phyloP scores from a whole-genome alignment of 2,329 filamentous ascomycete species.

The Raffaelea arxii region DNA sequence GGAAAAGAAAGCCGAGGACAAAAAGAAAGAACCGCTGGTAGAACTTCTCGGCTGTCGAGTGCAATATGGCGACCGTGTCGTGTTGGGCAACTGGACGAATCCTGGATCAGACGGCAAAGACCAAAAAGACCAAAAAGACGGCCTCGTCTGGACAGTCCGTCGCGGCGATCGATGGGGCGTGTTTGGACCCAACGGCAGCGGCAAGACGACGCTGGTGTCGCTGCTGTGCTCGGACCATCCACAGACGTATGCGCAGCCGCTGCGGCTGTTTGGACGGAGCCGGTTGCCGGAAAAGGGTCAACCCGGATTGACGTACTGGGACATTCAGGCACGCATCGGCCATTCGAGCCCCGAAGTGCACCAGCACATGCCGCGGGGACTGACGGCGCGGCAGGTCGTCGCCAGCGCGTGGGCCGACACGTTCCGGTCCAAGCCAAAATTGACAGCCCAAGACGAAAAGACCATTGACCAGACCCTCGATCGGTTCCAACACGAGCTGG shows the following conservation, averaged over 20 bases:
- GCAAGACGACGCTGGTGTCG: constrained; percentile 90
- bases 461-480: constrained; percentile 60
- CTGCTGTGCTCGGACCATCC: constrained; percentile 94
- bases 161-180: constrained; percentile 84
- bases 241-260: constrained; percentile 81
- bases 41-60: constrained; percentile 83
- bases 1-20: background rate
- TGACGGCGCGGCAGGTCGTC: constrained; percentile 64
- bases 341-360: constrained; percentile 93
- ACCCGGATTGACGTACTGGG: constrained; percentile 75
- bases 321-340: constrained; percentile 80
- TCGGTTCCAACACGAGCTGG: constrained; percentile 72
- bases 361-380: constrained; percentile 73
- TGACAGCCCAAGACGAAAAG: constrained; percentile 45
- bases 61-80: constrained; percentile 66
- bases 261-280: constrained; percentile 75
- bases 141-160: constrained; percentile 74
- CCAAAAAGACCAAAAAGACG: constrained; percentile 41
- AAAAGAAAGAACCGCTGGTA: constrained; percentile 58
- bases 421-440: constrained; percentile 59
- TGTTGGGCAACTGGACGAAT: constrained; percentile 73
- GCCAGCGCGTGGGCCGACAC: constrained; percentile 90
- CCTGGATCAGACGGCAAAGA: constrained; percentile 39
- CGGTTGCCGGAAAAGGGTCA: constrained; percentile 58
- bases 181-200: constrained; percentile 88